Conservation (phyloP, 352 stramenopile species). For the Aphanomyces astaci region DNA sequence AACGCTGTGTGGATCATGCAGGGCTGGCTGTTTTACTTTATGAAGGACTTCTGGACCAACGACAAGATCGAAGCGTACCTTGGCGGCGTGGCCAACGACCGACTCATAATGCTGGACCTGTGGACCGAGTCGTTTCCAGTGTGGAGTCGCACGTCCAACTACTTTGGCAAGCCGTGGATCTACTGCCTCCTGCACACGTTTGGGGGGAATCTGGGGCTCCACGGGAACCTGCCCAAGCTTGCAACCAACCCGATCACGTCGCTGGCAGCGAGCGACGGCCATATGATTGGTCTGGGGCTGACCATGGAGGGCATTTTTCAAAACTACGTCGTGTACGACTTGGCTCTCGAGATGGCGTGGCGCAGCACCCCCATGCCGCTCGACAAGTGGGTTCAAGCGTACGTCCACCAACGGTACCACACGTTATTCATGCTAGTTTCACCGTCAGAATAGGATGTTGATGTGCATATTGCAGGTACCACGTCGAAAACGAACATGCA, state of each 20-base stretch:
- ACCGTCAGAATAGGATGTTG: too few relatives aligned
- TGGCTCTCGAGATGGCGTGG: slow-evolving; percentile 69
- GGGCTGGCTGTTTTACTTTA: slow-evolving; percentile 58
- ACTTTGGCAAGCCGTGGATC: slow-evolving; percentile 77
- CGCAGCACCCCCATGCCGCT: slow-evolving; percentile 35
- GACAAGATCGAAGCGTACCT: slow-evolving; percentile 44
- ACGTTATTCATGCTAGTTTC: not conserved
- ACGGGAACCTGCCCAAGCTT: slow-evolving; percentile 56
- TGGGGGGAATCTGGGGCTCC: slow-evolving; percentile 64
- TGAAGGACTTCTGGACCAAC: slow-evolving; percentile 66
- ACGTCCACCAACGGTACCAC: slow-evolving; percentile 26
- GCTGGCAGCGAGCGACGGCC: slow-evolving; percentile 38
- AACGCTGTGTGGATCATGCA: slow-evolving; percentile 80
- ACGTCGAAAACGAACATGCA: slow-evolving; percentile 40
- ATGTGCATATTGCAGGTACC: slow-evolving; percentile 51
- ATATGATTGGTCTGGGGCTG: slow-evolving; percentile 64
- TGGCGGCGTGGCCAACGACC: slow-evolving; percentile 41
- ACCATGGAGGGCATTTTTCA: slow-evolving; percentile 84
- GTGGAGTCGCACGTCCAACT: slow-evolving; percentile 64
- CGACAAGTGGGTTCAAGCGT: slow-evolving; percentile 40
- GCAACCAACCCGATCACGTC: slow-evolving; percentile 43
- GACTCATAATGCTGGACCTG: slow-evolving; percentile 72
- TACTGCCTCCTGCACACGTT: slow-evolving; percentile 83
- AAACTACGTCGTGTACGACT: slow-evolving; percentile 81
- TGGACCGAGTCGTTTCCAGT: slow-evolving; percentile 53